phyloP scores from a whole-genome alignment of 2,329 filamentous ascomycete genomes.

The Calonectria pseudoturangicola region DNA sequence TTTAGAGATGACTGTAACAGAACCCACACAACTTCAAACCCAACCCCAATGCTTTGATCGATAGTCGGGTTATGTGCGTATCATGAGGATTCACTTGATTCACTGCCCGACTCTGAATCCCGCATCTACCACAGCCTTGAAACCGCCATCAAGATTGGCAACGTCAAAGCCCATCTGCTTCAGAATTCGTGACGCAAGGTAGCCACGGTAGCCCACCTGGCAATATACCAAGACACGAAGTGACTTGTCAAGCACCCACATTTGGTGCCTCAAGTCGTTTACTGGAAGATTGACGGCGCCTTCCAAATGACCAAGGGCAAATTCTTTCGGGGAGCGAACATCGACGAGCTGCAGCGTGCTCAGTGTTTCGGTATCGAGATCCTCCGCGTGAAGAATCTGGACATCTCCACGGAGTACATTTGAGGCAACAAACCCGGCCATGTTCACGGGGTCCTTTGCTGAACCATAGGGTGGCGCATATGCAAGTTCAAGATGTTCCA shows the following conservation, averaged over 20 bases:
- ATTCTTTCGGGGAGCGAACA: constrained; percentile 31
- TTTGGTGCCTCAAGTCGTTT: constrained; percentile 3
- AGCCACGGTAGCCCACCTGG: constrained; percentile 21
- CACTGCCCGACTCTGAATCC: not conserved
- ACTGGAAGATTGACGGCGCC: constrained; percentile 36
- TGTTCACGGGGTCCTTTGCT: constrained; percentile 38
- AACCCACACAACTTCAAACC: not conserved
- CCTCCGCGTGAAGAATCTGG: constrained; percentile 35
- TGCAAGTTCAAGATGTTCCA: constrained; percentile 39
- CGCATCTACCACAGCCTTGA: constrained; percentile 8
- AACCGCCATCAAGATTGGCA: constrained; percentile 22
- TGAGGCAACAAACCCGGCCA: constrained; percentile 36
- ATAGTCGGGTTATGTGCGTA: not conserved
- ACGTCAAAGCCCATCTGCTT: constrained; percentile 6
- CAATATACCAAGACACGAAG: constrained; percentile 12
- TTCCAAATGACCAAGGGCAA: constrained; percentile 22
- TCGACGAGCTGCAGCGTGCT: constrained; percentile 34
- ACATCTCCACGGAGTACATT: constrained; percentile 35
- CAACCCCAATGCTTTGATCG: not conserved
- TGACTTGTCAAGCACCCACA: constrained; percentile 5
- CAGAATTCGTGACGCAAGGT: constrained; percentile 6
- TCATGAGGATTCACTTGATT: not conserved
- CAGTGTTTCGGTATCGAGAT: constrained; percentile 13
- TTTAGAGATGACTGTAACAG: not conserved
- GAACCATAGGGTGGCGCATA: constrained; percentile 39